Conservation (phyloP, 2,329 filamentous ascomycete genomes). For the Diaporthe aspalathi region DNA sequence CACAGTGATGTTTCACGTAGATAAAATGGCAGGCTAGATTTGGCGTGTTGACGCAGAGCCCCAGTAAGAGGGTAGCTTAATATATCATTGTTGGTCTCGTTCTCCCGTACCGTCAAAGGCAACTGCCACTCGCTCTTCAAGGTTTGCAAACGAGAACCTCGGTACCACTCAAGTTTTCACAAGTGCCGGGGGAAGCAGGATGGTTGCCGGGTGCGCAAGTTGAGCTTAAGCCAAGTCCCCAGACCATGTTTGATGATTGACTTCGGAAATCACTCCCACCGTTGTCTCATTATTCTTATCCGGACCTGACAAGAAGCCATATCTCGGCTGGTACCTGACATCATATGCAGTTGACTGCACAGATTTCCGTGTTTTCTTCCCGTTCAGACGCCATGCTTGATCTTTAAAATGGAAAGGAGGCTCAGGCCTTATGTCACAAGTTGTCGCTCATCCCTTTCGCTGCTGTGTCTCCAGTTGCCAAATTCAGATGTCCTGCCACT, state of each 20-base stretch:
- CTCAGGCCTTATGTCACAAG: background rate
- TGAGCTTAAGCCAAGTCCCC: no score
- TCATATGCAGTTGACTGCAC: no score
- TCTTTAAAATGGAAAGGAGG: background rate
- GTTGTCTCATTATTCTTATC: background rate
- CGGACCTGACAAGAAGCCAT: background rate
- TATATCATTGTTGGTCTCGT: background rate
- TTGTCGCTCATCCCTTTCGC: no score
- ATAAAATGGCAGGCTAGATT: background rate
- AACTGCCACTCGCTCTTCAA: background rate
- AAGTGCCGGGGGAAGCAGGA: background rate
- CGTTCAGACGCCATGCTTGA: background rate
- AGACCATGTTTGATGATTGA: no score
- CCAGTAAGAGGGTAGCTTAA: background rate
- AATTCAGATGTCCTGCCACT: slow-evolving; percentile 4
- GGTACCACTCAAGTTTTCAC: background rate
- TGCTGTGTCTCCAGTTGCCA: background rate
- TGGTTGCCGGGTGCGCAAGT: background rate
- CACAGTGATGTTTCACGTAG: background rate
- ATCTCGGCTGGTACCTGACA: background rate
- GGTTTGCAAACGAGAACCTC: background rate
- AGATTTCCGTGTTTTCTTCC: no score
- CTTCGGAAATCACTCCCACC: background rate
- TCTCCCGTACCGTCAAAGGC: no score
- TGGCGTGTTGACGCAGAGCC: background rate